phyloP scores from a whole-genome alignment of 2,329 filamentous ascomycete genomes.

The Drechslera avenae region DNA sequence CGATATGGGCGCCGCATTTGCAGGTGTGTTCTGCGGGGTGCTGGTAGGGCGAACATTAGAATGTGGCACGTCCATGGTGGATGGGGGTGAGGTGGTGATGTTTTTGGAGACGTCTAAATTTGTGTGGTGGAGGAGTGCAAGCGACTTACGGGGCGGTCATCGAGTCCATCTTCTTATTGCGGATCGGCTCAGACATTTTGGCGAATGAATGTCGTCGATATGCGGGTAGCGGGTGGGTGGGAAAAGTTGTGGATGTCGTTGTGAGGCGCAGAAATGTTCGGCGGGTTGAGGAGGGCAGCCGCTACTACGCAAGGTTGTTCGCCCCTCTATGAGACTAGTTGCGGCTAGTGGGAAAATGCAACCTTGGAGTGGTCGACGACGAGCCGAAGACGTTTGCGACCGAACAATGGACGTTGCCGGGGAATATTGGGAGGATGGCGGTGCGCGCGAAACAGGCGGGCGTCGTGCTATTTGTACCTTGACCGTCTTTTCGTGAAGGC shows the following conservation, averaged over 20 bases:
- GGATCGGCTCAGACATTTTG: conserved; percentile 70
- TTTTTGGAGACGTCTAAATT: conserved; percentile 22
- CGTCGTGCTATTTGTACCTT: conserved; percentile 18
- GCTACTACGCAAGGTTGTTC: conserved; percentile 29
- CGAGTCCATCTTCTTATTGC: conserved; percentile 68
- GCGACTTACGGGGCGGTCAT: conserved; percentile 67
- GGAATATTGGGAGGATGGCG: neutral
- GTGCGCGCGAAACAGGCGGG: neutral
- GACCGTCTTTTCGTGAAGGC: conserved; percentile 12
- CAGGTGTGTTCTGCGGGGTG: conserved; percentile 97
- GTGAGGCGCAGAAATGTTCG: conserved; percentile 43
- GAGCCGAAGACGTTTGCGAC: conserved; percentile 13
- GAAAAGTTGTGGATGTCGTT: conserved; percentile 36
- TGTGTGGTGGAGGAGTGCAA: conserved; percentile 31
- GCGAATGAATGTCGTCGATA: conserved; percentile 33
- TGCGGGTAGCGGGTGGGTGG: conserved; percentile 41
- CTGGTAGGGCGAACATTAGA: conserved; percentile 57
- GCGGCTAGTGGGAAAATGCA: conserved; percentile 20
- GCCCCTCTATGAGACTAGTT: conserved; percentile 32
- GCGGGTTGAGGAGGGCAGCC: conserved; percentile 35
- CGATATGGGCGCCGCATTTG: conserved; percentile 93
- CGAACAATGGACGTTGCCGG: neutral
- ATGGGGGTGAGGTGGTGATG: conserved; percentile 21
- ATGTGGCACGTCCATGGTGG: conserved; percentile 40
- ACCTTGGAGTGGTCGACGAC: conserved; percentile 17